Conservation (phyloP, 2,329 filamentous ascomycete species). For the Fusarium lateritium region DNA sequence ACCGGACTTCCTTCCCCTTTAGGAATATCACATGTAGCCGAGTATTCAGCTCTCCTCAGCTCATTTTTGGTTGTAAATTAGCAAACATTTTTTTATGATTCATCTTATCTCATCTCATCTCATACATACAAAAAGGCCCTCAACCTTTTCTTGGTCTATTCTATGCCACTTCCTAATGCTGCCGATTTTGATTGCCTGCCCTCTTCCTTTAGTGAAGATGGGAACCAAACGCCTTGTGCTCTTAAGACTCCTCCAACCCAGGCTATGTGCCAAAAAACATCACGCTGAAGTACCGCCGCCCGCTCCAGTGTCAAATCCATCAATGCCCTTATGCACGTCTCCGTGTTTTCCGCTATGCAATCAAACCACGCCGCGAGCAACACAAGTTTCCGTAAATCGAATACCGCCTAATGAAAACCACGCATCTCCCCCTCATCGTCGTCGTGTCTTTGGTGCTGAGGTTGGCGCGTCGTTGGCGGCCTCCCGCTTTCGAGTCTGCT, state of each 20-base stretch:
- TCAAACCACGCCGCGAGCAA: constrained; percentile 1
- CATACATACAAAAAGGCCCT: constrained; percentile 29
- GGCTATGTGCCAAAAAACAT: constrained; percentile 27
- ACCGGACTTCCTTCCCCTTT: constrained; percentile 4
- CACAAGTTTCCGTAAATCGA: neutral
- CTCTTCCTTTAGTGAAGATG: constrained; percentile 24
- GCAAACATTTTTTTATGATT: constrained; percentile 16
- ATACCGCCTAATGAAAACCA: constrained; percentile 1
- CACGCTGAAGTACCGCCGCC: constrained; percentile 12
- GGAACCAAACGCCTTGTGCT: constrained; percentile 45
- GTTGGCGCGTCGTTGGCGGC: constrained; percentile 52
- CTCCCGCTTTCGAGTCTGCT: constrained; percentile 68
- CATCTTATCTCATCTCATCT: constrained; percentile 19
- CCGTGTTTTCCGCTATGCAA: constrained; percentile 23
- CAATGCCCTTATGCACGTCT: constrained; percentile 17
- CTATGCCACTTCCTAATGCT: constrained; percentile 37
- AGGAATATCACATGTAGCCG: constrained; percentile 35
- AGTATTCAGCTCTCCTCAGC: constrained; percentile 16
- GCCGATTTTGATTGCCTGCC: constrained; percentile 25
- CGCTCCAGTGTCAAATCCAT: constrained; percentile 15
- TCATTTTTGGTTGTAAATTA: neutral
- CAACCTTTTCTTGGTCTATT: constrained; percentile 37
- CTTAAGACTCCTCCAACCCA: constrained; percentile 38
- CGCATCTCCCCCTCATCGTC: constrained; percentile 40
- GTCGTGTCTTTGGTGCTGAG: constrained; percentile 52